Percentiles rank a stretch among this genome's conserved stretches.
Conservation (phyloP, 2,329 filamentous ascomycete genomes). For the Venturia aucupariae region DNA sequence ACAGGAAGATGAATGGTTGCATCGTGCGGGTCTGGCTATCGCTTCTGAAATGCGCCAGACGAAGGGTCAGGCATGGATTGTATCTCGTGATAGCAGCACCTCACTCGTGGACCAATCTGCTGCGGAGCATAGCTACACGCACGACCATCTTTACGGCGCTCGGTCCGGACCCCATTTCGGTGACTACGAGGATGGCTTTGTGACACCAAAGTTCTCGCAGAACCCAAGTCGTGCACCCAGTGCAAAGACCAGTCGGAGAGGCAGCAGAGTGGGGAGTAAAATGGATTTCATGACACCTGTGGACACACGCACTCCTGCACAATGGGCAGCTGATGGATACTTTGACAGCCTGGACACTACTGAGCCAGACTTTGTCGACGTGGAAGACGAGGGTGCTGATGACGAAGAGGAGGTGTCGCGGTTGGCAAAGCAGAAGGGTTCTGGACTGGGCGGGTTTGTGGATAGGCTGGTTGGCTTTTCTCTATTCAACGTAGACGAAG, state of each 20-base stretch:
- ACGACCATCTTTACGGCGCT: background rate
- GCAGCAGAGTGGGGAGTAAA: slow-evolving; percentile 21
- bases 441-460: slow-evolving; percentile 47
- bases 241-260: slow-evolving; percentile 28
- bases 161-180: slow-evolving; percentile 14
- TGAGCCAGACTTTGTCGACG: slow-evolving; percentile 44
- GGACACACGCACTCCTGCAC: background rate
- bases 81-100: slow-evolving; percentile 47
- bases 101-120: slow-evolving; percentile 32
- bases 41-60: slow-evolving; percentile 48
- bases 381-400: slow-evolving; percentile 27
- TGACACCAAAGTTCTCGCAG: slow-evolving; percentile 1
- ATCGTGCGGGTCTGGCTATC: slow-evolving; percentile 48
- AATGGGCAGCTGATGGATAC: slow-evolving; percentile 20
- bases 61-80: slow-evolving; percentile 55
- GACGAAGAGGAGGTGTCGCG: slow-evolving; percentile 46
- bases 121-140: slow-evolving; percentile 15
- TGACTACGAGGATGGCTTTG: slow-evolving; percentile 23
- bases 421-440: slow-evolving; percentile 39
- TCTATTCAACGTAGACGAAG: slow-evolving; percentile 45
- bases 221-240: slow-evolving; percentile 29
- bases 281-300: slow-evolving; percentile 13
- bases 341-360: slow-evolving; percentile 21
- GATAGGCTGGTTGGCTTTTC: slow-evolving; percentile 50
- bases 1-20: slow-evolving; percentile 46